phyloP scores from a whole-genome alignment of 73 alveolate genomes.

The Tetrahymena malaccensis region DNA sequence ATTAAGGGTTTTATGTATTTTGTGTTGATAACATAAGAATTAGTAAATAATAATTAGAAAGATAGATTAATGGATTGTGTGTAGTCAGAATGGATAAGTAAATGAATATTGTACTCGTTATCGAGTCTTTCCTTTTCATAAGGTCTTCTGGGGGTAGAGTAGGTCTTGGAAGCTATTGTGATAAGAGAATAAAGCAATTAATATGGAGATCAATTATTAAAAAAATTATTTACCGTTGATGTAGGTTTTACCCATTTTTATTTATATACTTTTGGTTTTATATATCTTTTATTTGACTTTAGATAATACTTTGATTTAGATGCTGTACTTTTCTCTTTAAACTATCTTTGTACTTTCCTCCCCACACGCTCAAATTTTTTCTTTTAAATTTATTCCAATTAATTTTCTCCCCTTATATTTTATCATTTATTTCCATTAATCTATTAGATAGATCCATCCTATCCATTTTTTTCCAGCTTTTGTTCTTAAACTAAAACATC shows the following conservation, averaged over 20 bases:
- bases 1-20: neutral
- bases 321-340: neutral
- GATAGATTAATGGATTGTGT: neutral
- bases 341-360: neutral
- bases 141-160: conserved; percentile 87
- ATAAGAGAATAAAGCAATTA: neutral
- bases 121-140: conserved; percentile 91
- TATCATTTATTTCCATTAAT: neutral
- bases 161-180: conserved; percentile 62
- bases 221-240: neutral
- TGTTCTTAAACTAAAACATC: neutral
- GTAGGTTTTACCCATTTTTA: neutral
- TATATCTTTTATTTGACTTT: neutral
- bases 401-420: neutral
- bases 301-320: neutral
- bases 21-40: neutral
- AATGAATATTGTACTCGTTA: conserved; percentile 54
- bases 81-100: neutral
- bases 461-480: neutral
- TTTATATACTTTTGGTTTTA: neutral
- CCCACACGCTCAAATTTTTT: neutral
- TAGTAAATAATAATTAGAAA: neutral
- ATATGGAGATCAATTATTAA: neutral
- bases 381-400: neutral
- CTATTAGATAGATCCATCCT: neutral